Conservation (phyloP, 1,139 yeast genomes). For the Scheffersomyces titani region DNA sequence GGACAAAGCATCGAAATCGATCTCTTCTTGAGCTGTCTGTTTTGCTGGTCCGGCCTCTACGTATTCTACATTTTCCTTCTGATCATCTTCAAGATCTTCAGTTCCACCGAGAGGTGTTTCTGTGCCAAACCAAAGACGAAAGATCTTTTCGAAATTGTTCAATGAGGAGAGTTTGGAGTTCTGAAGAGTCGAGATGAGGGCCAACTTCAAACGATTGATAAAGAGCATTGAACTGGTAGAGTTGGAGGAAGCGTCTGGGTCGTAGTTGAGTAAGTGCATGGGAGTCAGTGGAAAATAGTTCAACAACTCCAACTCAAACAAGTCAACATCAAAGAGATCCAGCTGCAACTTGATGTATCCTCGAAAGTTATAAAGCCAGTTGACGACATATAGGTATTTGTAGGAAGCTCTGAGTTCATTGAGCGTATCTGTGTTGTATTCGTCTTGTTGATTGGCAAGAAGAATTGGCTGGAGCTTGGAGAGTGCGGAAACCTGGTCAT, state of each 20-base stretch:
- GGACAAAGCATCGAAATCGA: constrained; percentile 37
- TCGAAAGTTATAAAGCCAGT: constrained; percentile 52
- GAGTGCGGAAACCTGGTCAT: constrained; percentile 28
- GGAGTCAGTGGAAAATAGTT: constrained; percentile 23
- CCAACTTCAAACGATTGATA: constrained; percentile 40
- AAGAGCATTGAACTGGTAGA: constrained; percentile 20
- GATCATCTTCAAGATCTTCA: constrained; percentile 28
- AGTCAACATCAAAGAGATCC: constrained; percentile 54
- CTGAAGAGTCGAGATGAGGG: constrained; percentile 38
- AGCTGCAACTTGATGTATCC: constrained; percentile 43
- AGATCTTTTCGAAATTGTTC: constrained; percentile 47
- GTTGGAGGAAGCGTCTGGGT: constrained; percentile 3
- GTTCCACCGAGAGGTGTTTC: constrained; percentile 39
- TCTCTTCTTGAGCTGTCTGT: constrained; percentile 16
- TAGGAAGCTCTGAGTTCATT: constrained; percentile 26
- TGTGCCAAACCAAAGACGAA: constrained; percentile 44
- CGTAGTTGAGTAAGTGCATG: constrained; percentile 5
- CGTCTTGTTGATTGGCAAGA: constrained; percentile 24
- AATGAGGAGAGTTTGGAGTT: constrained; percentile 28
- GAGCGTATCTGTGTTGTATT: constrained; percentile 13
- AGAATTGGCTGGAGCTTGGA: constrained; percentile 29
- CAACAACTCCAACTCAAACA: constrained; percentile 56
- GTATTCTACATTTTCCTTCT: constrained; percentile 5
- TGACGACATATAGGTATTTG: constrained; percentile 46
- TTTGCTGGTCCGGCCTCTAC: constrained; percentile 7